Base-by-base conservation (phyloP, 169 alveolate genomes). In the Neospora caninum region DNA sequence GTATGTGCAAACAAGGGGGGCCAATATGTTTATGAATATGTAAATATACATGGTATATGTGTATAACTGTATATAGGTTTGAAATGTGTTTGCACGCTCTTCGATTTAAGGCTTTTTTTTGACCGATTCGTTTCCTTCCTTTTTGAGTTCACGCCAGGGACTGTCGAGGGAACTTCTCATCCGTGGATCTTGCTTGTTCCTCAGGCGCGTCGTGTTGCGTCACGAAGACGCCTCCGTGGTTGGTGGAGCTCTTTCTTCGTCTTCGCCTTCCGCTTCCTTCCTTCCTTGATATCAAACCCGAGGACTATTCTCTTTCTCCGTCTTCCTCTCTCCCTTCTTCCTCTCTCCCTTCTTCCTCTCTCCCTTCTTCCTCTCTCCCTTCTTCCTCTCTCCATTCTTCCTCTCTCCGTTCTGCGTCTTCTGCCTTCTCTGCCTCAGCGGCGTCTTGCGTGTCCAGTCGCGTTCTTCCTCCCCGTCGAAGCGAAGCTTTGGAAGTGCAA, bases 211-310 rank as follows among this genome's bases (percentile, higher is more conserved):
- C 18, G 18, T 34, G 49, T 13, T 67, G 82, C 53, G 2, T 53
- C 42, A 18, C 53, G 42, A 38, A 82, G 54, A 69, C 92, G n/a
- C 92, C 92, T 18, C 34, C 34, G 64, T n/a, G 92, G 80, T 29
- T 88, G 16, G 92, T 88, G 31, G 38, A 53, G 41, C 92, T 88
- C 84, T 88, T 88, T 54, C 80, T 31, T 34, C 80, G 80, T 25
- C 80, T 69, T 34, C 80, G 58, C 27, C 92, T 88, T 39, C 94
- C 94, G 0, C 58, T 91, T 2, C 94, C 94, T 36, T 73, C 88
- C 45, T 91, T 73, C 43, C 84, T 73, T 43, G 7, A 36, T 43
- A n/a, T 73, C 39, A 18, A 22, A 13, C 49, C 84, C 43, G 42
- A 36, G 42, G 45, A 22, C 43, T 73, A 73, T n/a, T 34, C 27